Conservation (phyloP, 139 green algal genomes). For the Chlamydomonas sp. region DNA sequence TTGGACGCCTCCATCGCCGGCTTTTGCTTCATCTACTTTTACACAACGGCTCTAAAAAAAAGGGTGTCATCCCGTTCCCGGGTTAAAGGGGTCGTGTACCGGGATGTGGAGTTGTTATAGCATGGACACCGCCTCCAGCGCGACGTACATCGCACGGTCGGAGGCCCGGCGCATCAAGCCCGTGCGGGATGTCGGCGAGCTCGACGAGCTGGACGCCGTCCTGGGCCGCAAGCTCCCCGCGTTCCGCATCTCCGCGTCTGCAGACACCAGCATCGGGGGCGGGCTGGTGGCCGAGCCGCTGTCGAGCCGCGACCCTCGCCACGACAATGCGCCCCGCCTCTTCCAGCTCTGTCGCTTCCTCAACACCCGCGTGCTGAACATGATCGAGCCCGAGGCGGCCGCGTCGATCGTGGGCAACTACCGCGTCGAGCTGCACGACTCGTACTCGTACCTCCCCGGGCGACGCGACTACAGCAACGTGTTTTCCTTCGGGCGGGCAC, state of each 20-base stretch:
- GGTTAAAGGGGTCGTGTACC: too few species aligned
- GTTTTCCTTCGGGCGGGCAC: not conserved
- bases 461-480: not conserved
- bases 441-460: slow-evolving; percentile 7
- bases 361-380: too few species aligned
- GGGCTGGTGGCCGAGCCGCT: too few species aligned
- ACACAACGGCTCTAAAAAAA: too few species aligned
- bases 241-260: not conserved
- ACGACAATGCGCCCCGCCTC: not conserved
- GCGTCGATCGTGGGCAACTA: not conserved
- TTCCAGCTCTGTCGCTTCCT: not conserved
- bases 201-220: not conserved
- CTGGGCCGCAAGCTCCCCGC: not conserved
- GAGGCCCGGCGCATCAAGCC: not conserved
- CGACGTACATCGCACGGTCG: not conserved
- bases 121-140: not conserved
- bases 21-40: too few species aligned
- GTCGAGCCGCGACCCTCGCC: not conserved
- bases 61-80: too few species aligned
- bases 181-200: not conserved
- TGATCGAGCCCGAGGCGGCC: too few species aligned
- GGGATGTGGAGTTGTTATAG: too few species aligned
- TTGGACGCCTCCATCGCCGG: too few species aligned
- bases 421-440: slow-evolving; percentile 13
- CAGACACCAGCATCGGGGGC: not conserved